Conservation (phyloP, 176 grass and related monocot genomes). For the Rhynchospora breviuscula region DNA sequence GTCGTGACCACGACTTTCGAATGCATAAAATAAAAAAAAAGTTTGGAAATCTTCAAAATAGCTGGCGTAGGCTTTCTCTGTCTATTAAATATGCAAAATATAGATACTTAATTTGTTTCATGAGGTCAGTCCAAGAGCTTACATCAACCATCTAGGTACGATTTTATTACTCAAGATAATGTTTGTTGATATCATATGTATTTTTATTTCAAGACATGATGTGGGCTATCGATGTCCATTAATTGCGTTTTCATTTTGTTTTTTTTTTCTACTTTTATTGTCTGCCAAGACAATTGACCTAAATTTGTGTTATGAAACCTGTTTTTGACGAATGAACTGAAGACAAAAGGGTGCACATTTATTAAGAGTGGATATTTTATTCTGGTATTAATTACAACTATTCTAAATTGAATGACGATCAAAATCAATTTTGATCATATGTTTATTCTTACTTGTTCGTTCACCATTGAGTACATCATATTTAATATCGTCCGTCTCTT, state of each 20-base stretch:
- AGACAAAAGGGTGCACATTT: no score
- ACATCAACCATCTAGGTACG: background rate
- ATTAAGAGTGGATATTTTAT: no score
- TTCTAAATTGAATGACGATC: no score
- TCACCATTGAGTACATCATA: no score
- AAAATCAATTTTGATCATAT: no score
- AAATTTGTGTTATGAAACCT: no score
- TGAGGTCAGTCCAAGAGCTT: background rate
- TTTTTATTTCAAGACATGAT: background rate
- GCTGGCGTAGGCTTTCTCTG: background rate
- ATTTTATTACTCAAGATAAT: background rate
- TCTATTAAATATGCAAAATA: background rate
- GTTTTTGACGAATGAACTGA: no score
- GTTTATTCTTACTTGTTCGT: no score
- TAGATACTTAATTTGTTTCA: background rate
- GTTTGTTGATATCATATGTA: background rate
- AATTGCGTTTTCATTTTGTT: background rate
- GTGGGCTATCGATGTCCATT: background rate
- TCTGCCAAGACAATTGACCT: no score
- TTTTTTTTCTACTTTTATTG: background rate
- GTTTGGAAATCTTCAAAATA: background rate
- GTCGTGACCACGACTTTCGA: background rate
- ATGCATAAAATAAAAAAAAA: background rate
- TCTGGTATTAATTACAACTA: no score
- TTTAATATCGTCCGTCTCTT: no score